A percentile compares a stretch with the other conserved stretches of the same genome.
These are phyloP conservation scores for Yamadazyma nakazawae DNA, from an alignment of 805 yeast species.

Conservation along the genomic window DNA sequence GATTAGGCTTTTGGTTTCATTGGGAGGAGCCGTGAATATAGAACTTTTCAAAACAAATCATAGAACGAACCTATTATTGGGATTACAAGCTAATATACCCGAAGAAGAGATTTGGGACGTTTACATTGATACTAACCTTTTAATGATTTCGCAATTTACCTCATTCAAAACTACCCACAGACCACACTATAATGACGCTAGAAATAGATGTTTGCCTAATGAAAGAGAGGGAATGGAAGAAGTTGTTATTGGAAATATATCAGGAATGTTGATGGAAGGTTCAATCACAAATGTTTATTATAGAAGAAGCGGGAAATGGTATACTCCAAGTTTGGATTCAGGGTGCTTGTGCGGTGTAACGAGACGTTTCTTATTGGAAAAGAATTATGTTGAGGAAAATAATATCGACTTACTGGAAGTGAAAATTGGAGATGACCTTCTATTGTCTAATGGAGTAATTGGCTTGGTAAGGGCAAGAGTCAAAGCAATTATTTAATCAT, in stretches of 20 bases:
- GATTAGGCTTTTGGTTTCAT: conserved; percentile 27
- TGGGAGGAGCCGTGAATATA: conserved; percentile 27
- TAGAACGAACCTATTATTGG: conserved; percentile 28
- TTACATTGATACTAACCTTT: conserved; percentile 53
- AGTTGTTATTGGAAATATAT: conserved; percentile 54
- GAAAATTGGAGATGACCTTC: conserved; percentile 60
- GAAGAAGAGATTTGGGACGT: conserved; percentile 48
- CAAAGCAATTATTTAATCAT: neutral
- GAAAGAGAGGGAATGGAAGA: conserved; percentile 57
- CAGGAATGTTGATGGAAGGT: conserved; percentile 69
- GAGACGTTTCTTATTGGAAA: conserved; percentile 59
- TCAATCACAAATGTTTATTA: conserved; percentile 80
- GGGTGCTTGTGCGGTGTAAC: conserved; percentile 88
- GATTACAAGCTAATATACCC: conserved; percentile 16
- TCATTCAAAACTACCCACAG: conserved; percentile 85
- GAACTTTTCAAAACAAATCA: conserved; percentile 30
- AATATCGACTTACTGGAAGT: conserved; percentile 47
- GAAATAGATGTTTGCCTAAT: conserved; percentile 47
- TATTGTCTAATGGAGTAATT: conserved; percentile 77
- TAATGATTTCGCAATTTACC: conserved; percentile 64
- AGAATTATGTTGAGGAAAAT: conserved; percentile 53
- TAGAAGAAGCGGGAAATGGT: conserved; percentile 49
- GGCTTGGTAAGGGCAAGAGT: conserved; percentile 70
- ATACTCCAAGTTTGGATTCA: conserved; percentile 71
- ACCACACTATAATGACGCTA: conserved; percentile 56